Conservation (phyloP, 164 flowering plant species). For the Vitis riparia region DNA sequence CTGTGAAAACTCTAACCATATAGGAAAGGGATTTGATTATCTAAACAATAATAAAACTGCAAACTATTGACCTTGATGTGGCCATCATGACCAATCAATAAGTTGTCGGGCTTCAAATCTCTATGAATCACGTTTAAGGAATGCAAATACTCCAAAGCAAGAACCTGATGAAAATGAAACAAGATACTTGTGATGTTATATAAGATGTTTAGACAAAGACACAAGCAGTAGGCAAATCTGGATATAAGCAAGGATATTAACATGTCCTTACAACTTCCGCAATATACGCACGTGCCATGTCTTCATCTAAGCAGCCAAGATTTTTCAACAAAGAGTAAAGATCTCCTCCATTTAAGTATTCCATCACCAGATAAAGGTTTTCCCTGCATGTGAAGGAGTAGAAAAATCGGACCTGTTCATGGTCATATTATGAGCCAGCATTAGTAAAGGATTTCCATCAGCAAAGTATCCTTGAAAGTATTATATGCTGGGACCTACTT, state of each 20-base stretch:
- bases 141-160: conserved; percentile 97
- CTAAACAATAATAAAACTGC: conserved; percentile 1
- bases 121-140: conserved; percentile 90
- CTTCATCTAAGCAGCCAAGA: conserved; percentile 94
- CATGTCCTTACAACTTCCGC: conserved; percentile 85
- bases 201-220: background rate
- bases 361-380: conserved; percentile 98
- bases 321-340: conserved; percentile 84
- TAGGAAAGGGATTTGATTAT: background rate
- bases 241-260: background rate
- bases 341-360: conserved; percentile 97
- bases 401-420: conserved; percentile 93
- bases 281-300: conserved; percentile 88
- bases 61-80: conserved; percentile 85
- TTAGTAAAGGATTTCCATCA: conserved; percentile 17
- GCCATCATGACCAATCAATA: conserved; percentile 93
- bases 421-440: conserved; percentile 13
- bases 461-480: background rate
- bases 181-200: background rate
- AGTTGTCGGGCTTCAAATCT: conserved; percentile 97
- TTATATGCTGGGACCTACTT: conserved; percentile 26
- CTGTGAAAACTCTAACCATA: background rate
- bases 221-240: background rate
- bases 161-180: conserved; percentile 60
- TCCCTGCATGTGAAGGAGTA: conserved; percentile 99